phyloP scores from a whole-genome alignment of 345 rosid genomes.

The Gossypium stocksii region DNA sequence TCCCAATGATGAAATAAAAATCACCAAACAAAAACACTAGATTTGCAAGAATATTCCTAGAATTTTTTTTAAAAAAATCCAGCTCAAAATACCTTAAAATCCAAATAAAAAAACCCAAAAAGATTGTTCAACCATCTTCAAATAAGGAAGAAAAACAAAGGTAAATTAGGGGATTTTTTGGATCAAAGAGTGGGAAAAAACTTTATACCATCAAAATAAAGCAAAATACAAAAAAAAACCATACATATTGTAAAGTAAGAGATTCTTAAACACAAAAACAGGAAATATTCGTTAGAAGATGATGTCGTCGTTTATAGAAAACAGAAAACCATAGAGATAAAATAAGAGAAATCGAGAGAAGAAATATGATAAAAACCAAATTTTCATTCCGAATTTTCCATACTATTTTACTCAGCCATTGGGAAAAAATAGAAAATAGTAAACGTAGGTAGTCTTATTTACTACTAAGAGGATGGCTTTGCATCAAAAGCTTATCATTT shows the following conservation, averaged over 20 bases:
- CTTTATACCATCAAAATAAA: constrained; percentile 32
- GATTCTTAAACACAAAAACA: constrained; percentile 35
- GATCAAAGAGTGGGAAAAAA: constrained; percentile 32
- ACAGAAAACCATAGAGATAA: too few relatives aligned
- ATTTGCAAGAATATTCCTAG: constrained; percentile 40
- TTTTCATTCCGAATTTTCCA: too few relatives aligned
- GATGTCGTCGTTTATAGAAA: too few relatives aligned
- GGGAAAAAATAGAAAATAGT: too few relatives aligned
- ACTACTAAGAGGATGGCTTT: too few relatives aligned
- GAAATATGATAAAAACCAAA: too few relatives aligned
- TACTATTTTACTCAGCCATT: too few relatives aligned
- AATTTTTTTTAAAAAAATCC: constrained; percentile 12
- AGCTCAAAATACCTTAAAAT: constrained; percentile 21
- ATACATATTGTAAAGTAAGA: constrained; percentile 29
- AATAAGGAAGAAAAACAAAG: constrained; percentile 19
- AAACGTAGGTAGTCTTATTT: too few relatives aligned
- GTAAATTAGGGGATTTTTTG: constrained; percentile 25
- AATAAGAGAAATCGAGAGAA: too few relatives aligned
- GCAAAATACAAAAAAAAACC: constrained; percentile 3
- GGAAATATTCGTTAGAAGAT: constrained; percentile 27
- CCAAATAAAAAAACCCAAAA: background rate
- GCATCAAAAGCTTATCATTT: too few relatives aligned
- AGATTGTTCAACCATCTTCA: constrained; percentile 38
- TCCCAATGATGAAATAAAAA: constrained; percentile 22
- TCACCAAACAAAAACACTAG: constrained; percentile 38